Percentiles rank a stretch among this genome's conserved stretches.
Evolutionary conservation across 2,329 filamentous ascomycete species (phyloP).

Genomic region (Talaromyces sp.): DNA sequence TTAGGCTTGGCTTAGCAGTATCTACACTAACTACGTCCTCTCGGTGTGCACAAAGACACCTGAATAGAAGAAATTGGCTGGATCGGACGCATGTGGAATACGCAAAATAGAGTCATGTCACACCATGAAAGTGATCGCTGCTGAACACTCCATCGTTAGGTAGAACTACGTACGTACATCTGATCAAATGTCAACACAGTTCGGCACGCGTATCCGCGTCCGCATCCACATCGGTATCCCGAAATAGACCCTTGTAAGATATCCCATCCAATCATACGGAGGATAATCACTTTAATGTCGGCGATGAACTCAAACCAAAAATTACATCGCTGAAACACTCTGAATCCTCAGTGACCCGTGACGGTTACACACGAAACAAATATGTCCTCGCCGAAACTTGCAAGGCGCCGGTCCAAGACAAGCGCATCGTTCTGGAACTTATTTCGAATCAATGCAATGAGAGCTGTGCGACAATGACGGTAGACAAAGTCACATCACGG

Average conservation of each 20-base stretch:
- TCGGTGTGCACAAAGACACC: background rate
- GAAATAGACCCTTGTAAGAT: background rate
- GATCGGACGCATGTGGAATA: background rate
- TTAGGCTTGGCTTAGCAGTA: background rate
- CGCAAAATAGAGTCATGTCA: background rate
- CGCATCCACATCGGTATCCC: slow-evolving; percentile 1
- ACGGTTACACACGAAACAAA: background rate
- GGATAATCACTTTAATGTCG: background rate
- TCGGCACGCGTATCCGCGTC: slow-evolving; percentile 1
- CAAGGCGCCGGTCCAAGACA: background rate
- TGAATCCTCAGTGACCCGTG: background rate
- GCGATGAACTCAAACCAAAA: background rate
- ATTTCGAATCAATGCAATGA: background rate
- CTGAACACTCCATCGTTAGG: background rate
- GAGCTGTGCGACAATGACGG: background rate
- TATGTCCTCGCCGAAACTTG: background rate
- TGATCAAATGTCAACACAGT: background rate
- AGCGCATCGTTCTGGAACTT: background rate
- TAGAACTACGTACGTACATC: background rate
- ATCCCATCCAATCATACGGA: background rate
- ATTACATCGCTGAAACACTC: background rate
- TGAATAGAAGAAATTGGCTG: background rate
- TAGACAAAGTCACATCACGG: no score
- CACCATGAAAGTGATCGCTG: no score
- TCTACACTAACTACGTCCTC: no score